Percentiles rank a stretch among this genome's conserved stretches.
These are phyloP conservation scores for Nannochloris sp. DNA, from an alignment of 139 green algal genomes.

Conservation along the genomic window DNA sequence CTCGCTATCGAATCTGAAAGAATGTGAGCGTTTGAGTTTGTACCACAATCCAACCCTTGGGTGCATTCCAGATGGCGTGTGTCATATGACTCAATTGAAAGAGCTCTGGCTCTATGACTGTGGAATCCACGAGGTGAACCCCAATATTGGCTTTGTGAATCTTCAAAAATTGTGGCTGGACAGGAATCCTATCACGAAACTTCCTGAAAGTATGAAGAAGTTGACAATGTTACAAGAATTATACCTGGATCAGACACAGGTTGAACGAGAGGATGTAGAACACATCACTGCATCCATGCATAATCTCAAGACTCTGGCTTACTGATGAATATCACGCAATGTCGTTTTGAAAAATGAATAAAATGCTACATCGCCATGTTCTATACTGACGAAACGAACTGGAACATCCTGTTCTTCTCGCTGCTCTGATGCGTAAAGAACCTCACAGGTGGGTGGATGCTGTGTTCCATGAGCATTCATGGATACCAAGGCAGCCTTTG, in stretches of 20 bases:
- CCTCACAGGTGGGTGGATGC: neutral
- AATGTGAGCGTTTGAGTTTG: slow-evolving; percentile 17
- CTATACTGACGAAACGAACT: slow-evolving; percentile 18
- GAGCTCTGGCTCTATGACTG: slow-evolving; percentile 35
- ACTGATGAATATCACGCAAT: slow-evolving; percentile 10
- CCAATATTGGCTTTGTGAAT: slow-evolving; percentile 11
- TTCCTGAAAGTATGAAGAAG: slow-evolving; percentile 12
- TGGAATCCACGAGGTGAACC: slow-evolving; percentile 19
- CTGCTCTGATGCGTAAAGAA: slow-evolving; percentile 9
- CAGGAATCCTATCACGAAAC: slow-evolving; percentile 14
- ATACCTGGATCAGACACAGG: slow-evolving; percentile 27
- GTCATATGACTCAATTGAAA: slow-evolving; percentile 9
- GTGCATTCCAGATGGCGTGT: slow-evolving; percentile 9
- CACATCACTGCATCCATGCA: neutral
- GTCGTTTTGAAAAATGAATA: slow-evolving; percentile 12
- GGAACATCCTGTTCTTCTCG: slow-evolving; percentile 7
- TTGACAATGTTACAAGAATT: slow-evolving; percentile 25
- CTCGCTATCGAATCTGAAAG: slow-evolving; percentile 8
- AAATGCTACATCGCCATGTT: slow-evolving; percentile 28
- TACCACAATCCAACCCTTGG: slow-evolving; percentile 27
- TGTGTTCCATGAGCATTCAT: neutral
- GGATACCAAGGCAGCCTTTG: slow-evolving; percentile 1
- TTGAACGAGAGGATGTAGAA: neutral
- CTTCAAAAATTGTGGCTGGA: slow-evolving; percentile 33
- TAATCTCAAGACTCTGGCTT: slow-evolving; percentile 1